Base-by-base conservation (phyloP, 179 eudicot species). In the Actinidia polygama region DNA sequence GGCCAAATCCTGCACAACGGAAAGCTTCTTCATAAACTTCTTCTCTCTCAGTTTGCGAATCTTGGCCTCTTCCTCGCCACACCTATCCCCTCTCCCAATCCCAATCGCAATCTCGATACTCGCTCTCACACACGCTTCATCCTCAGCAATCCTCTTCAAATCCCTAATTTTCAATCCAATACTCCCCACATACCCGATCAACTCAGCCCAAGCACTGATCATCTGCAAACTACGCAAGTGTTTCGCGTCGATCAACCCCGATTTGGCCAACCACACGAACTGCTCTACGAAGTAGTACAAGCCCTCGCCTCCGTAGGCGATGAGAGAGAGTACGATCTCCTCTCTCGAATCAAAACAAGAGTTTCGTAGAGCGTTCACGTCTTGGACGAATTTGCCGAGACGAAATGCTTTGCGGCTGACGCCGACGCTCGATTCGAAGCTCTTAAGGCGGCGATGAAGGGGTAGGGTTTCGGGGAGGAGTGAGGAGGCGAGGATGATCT, bases 361-460 rank as follows among this genome's bases (percentile, higher is more conserved):
- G 26, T 86, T 26, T 0, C 98, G 95, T 0, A 96, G 80, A 0
- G 98, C 88, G 83, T 96, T 96, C 77, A 96, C 75, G 85, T 93
- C 92, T 62, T 96, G 99, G 55, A 96, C 79, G 88, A 96, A 96
- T 24, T 96, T 96, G 0, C 99, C 99, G 68, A 96, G 89, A 14
- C 99, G 94, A 75, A 96, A 96, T 76, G 99, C 99, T 57, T 96
- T 96, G 7, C 99, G 98, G 77, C 98, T 93, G 26, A 93, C 63
- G 1, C 98, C 98, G 67, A 95, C 93, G 84, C 85, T 86, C 21
- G 99, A 93, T 5, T 96, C 98, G 91, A 96, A 96, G 81, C 83
- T 50, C 26, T 89, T 91, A 73, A 96, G 90, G 71, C 92, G 92
- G 84, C 49, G 82, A 47, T 79, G 58, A 71, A 87, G 81, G 14